A percentile compares a stretch with the other conserved stretches of the same genome.
Evolutionary conservation across 2,329 filamentous ascomycete genomes (phyloP).

Genomic region (Aspergillus texensis): DNA sequence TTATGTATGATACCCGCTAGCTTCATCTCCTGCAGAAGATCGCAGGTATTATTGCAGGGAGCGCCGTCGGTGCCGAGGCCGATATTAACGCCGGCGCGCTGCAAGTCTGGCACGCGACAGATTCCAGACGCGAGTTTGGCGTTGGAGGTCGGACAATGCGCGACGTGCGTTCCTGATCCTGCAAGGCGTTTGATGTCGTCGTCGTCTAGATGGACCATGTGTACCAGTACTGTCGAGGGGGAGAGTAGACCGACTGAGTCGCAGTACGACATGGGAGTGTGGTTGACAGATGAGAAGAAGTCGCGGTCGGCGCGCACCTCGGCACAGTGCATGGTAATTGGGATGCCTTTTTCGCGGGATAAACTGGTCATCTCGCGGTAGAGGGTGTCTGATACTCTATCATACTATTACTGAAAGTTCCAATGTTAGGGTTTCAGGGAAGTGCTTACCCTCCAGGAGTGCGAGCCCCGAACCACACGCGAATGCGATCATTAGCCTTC

Average conservation of each 20-base stretch:
- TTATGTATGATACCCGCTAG: conserved; percentile 55
- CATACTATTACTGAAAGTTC: neutral
- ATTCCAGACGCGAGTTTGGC: conserved; percentile 57
- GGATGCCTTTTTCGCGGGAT: conserved; percentile 44
- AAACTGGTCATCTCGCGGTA: conserved; percentile 47
- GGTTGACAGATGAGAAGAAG: conserved; percentile 21
- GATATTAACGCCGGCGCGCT: conserved; percentile 49
- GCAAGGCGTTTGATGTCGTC: conserved; percentile 46
- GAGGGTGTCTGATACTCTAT: neutral
- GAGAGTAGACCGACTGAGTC: conserved; percentile 18
- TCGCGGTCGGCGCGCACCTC: conserved; percentile 29
- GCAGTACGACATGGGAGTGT: conserved; percentile 52
- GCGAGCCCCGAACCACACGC: conserved; percentile 53
- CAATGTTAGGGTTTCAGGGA: neutral
- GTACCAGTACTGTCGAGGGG: conserved; percentile 51
- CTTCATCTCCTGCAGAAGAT: conserved; percentile 58
- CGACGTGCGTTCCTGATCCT: conserved; percentile 48
- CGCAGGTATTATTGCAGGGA: conserved; percentile 56
- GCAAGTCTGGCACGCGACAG: conserved; percentile 50
- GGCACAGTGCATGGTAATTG: conserved; percentile 53
- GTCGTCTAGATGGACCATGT: conserved; percentile 57
- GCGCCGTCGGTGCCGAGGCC: conserved; percentile 57
- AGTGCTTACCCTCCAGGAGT: conserved; percentile 43
- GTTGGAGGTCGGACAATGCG: conserved; percentile 57
- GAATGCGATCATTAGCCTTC: conserved; percentile 44